A percentile compares a stretch with the other conserved stretches of the same genome.
phyloP scores from a whole-genome alignment of 257 asterid genomes.

The Solanum virginianum region DNA sequence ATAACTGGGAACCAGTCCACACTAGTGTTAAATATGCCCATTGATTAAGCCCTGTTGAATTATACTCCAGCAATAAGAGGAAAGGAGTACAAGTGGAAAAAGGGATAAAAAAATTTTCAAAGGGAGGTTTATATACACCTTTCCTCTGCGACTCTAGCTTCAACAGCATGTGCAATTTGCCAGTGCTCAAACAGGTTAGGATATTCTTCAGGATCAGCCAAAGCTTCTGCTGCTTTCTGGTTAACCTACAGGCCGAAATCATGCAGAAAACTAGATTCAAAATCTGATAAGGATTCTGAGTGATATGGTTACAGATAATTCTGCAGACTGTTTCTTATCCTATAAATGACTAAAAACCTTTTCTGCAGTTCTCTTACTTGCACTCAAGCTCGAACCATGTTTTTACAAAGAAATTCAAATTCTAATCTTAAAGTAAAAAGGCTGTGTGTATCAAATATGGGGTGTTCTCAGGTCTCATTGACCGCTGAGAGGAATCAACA shows the following conservation, averaged over 20 bases:
- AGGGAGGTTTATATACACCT: conserved; percentile 9
- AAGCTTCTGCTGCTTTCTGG: conserved; percentile 92
- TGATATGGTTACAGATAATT: not conserved
- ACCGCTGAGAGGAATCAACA: not conserved
- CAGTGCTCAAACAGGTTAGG: conserved; percentile 86
- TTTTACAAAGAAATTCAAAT: not conserved
- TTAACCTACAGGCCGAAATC: conserved; percentile 38
- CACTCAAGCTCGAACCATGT: not conserved
- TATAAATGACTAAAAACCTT: not conserved
- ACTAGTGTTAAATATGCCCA: not conserved
- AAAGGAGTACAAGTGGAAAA: not conserved
- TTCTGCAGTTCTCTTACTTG: not conserved
- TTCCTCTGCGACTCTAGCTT: conserved; percentile 52
- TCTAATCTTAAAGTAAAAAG: not conserved
- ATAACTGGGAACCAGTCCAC: not conserved
- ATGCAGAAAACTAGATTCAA: not conserved
- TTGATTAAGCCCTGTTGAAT: not conserved
- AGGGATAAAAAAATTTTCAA: not conserved
- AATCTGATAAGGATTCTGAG: not conserved
- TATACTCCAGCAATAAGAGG: conserved; percentile 1
- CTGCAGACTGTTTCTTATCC: not conserved
- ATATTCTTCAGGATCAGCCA: conserved; percentile 91
- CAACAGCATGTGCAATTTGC: conserved; percentile 83
- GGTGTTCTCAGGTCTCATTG: not conserved
- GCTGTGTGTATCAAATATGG: not conserved